Conservation (phyloP, 192 early-diverging fungal species). For the Chytriomyces confervae region DNA sequence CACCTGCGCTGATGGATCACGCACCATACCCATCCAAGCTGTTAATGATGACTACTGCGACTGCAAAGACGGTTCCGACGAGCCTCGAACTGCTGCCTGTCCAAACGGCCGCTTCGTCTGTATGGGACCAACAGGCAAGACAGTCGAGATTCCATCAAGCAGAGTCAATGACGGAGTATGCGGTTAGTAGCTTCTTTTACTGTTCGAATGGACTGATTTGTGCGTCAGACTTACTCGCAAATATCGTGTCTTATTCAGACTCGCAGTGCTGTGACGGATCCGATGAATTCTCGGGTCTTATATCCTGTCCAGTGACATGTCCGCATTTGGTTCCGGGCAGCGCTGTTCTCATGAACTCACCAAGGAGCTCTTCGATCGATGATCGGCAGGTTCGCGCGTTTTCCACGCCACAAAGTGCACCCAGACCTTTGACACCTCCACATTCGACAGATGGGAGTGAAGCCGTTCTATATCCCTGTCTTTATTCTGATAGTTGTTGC, state of each 20-base stretch:
- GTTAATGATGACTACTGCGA: conserved; percentile 97
- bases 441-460: conserved; percentile 7
- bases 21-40: conserved; percentile 62
- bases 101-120: conserved; percentile 80
- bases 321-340: background rate
- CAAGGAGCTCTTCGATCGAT: background rate
- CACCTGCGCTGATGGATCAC: conserved; percentile 72
- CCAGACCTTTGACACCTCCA: too few relatives aligned
- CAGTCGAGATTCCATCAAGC: conserved; percentile 67
- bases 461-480: background rate
- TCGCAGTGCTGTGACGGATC: conserved; percentile 94
- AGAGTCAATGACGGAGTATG: conserved; percentile 95
- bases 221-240: background rate
- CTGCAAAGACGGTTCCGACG: conserved; percentile 88
- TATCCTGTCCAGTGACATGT: conserved; percentile 58
- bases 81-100: conserved; percentile 94
- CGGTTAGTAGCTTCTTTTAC: conserved; percentile 50
- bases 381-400: too few relatives aligned
- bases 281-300: conserved; percentile 74
- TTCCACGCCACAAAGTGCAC: background rate
- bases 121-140: conserved; percentile 72
- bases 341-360: background rate
- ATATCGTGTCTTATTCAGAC: conserved; percentile 41
- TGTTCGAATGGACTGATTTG: background rate
- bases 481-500: conserved; percentile 4